phyloP scores from a whole-genome alignment of 129 eudicot species.

The Tagetes erecta region DNA sequence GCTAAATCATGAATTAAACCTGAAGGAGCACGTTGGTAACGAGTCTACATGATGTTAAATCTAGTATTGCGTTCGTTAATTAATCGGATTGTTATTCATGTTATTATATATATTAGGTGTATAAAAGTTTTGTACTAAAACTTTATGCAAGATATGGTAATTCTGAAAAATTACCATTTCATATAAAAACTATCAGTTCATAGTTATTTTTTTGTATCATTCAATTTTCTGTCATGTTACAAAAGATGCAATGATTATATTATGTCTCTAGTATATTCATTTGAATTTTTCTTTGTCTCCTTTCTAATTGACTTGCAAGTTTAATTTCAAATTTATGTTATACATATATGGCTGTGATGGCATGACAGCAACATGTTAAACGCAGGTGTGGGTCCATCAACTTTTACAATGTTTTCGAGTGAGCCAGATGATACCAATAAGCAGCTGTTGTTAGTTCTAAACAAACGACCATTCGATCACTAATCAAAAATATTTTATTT shows the following conservation, averaged over 20 bases:
- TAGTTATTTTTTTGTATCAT: not conserved
- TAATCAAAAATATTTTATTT: too few species aligned
- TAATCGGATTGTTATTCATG: not conserved
- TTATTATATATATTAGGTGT: not conserved
- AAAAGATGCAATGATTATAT: constrained; percentile 5
- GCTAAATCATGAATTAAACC: too few species aligned
- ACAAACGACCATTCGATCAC: too few species aligned
- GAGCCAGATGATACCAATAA: too few species aligned
- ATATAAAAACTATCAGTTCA: not conserved
- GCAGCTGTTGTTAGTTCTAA: too few species aligned
- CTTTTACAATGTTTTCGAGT: too few species aligned
- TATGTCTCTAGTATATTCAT: constrained; percentile 9
- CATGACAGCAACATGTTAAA: not conserved
- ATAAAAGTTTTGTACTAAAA: not conserved
- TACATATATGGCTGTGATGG: not conserved
- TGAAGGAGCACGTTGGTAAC: too few species aligned
- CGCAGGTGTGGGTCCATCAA: too few species aligned
- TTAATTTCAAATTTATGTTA: not conserved
- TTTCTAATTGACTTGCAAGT: constrained; percentile 22
- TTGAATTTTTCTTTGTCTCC: constrained; percentile 20
- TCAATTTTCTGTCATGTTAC: not conserved
- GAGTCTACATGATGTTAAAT: too few species aligned
- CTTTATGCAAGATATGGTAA: not conserved
- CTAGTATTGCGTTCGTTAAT: too few species aligned
- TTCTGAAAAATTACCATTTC: not conserved